These are phyloP conservation scores for Diaporthe eres DNA, from an alignment of 2,329 filamentous ascomycete genomes.

Conservation along the genomic window DNA sequence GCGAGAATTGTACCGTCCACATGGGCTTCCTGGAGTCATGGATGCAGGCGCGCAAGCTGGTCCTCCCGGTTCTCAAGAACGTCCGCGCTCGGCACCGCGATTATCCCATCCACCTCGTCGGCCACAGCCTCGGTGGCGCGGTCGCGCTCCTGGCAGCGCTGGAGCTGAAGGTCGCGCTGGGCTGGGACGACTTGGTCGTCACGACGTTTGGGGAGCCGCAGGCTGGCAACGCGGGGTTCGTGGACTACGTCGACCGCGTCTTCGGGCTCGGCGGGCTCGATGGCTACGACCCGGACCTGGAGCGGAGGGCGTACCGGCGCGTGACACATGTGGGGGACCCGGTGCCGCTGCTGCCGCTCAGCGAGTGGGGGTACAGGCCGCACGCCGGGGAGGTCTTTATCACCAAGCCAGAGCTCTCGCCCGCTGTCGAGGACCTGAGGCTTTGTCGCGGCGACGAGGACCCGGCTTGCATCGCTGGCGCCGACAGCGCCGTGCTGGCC, in stretches of 20 bases:
- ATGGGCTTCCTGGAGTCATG: constrained; percentile 90
- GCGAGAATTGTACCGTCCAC: constrained; percentile 92
- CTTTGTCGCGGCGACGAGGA: constrained; percentile 82
- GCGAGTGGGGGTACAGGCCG: constrained; percentile 88
- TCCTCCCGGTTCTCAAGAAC: constrained; percentile 76
- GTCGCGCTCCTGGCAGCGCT: constrained; percentile 89
- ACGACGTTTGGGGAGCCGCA: constrained; percentile 95
- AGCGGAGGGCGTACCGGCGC: constrained; percentile 73
- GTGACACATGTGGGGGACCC: constrained; percentile 91
- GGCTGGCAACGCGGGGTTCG: constrained; percentile 71
- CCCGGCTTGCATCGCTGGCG: constrained; percentile 77
- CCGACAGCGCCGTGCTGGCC: constrained; percentile 52
- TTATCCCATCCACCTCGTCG: constrained; percentile 84
- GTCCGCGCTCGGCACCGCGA: constrained; percentile 74
- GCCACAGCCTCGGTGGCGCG: constrained; percentile 93
- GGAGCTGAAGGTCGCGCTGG: constrained; percentile 80
- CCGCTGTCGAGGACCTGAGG: constrained; percentile 76
- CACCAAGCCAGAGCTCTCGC: constrained; percentile 77
- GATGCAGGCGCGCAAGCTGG: constrained; percentile 77
- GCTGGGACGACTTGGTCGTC: constrained; percentile 79
- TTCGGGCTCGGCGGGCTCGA: constrained; percentile 60
- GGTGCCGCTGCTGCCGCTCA: constrained; percentile 86
- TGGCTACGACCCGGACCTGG: constrained; percentile 46
- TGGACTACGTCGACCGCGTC: constrained; percentile 66
- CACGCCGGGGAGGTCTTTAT: constrained; percentile 94